Percentiles rank a stretch among this genome's conserved stretches.
Evolutionary conservation across 192 early-diverging fungal genomes (phyloP).

Genomic region (Tieghemiomyces parasiticus): DNA sequence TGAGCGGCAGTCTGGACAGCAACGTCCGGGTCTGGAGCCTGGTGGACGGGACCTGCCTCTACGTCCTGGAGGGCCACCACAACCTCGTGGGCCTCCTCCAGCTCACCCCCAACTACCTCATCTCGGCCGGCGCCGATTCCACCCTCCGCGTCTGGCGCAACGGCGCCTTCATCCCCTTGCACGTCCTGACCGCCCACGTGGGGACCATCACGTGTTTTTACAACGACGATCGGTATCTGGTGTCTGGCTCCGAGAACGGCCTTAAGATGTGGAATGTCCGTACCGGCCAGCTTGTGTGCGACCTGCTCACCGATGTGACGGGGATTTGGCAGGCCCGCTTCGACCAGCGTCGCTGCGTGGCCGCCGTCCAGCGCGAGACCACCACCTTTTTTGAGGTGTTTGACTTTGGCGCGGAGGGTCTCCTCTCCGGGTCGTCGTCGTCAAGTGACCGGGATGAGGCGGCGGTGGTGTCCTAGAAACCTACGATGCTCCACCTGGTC

Average conservation of each 20-base stretch:
- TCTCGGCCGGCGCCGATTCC: conserved; percentile 90
- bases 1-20: conserved; percentile 90
- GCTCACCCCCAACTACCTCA: conserved; percentile 65
- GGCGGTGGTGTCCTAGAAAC: too few species aligned
- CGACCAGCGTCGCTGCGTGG: conserved; percentile 73
- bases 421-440: too few species aligned
- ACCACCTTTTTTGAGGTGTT: conserved; percentile 36
- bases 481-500: too few species aligned
- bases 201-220: conserved; percentile 97
- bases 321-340: conserved; percentile 94
- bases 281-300: conserved; percentile 66
- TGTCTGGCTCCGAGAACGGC: conserved; percentile 86
- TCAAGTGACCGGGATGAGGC: too few species aligned
- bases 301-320: conserved; percentile 62
- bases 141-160: conserved; percentile 88
- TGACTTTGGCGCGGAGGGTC: conserved; percentile 34
- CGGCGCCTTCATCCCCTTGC: conserved; percentile 19
- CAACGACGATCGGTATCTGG: conserved; percentile 83
- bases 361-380: conserved; percentile 45
- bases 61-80: conserved; percentile 74
- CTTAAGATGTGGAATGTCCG: conserved; percentile 96
- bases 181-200: conserved; percentile 56
- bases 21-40: conserved; percentile 88
- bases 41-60: conserved; percentile 59
- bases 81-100: conserved; percentile 91